These are phyloP conservation scores for Leccinum aurantiacum DNA, from an alignment of 768 basidiomycete genomes.

Conservation along the genomic window DNA sequence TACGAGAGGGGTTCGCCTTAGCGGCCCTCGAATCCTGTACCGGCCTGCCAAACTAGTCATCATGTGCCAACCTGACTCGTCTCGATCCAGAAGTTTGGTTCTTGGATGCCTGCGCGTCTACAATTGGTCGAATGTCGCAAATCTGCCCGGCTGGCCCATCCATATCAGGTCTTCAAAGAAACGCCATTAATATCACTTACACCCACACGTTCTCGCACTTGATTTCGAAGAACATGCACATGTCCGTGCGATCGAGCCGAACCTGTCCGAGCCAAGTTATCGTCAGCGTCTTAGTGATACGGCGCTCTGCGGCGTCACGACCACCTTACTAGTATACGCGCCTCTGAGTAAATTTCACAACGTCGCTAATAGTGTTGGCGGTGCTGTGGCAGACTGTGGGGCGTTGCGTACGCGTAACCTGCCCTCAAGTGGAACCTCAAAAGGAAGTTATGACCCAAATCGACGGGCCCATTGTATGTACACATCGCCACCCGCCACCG, in stretches of 20 bases:
- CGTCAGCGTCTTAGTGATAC: slow-evolving; percentile 9
- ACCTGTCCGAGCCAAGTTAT: slow-evolving; percentile 1
- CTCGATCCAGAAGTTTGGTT: slow-evolving; percentile 33
- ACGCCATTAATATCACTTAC: slow-evolving; percentile 22
- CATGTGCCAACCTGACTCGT: slow-evolving; percentile 45
- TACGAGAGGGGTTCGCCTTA: slow-evolving; percentile 46
- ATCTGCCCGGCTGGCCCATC: slow-evolving; percentile 18
- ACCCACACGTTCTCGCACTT: slow-evolving; percentile 4
- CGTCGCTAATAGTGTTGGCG: slow-evolving; percentile 8
- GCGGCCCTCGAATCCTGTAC: slow-evolving; percentile 34
- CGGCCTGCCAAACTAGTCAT: slow-evolving; percentile 37
- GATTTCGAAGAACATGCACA: neutral
- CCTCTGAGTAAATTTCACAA: slow-evolving; percentile 13
- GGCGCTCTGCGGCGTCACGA: slow-evolving; percentile 20
- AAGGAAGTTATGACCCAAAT: slow-evolving; percentile 12
- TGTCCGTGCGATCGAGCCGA: slow-evolving; percentile 11
- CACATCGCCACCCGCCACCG: slow-evolving; percentile 36
- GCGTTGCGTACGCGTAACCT: slow-evolving; percentile 10
- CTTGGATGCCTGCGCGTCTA: slow-evolving; percentile 19
- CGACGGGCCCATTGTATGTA: slow-evolving; percentile 26
- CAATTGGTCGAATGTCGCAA: slow-evolving; percentile 22
- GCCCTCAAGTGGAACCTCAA: slow-evolving; percentile 18
- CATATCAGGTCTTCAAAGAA: slow-evolving; percentile 22
- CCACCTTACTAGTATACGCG: slow-evolving; percentile 1
- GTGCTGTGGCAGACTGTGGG: slow-evolving; percentile 9